A percentile compares a stretch with the other conserved stretches of the same genome.
These are phyloP conservation scores for Xylariaceae sp. DNA, from an alignment of 2,329 filamentous ascomycete genomes.

Conservation along the genomic window DNA sequence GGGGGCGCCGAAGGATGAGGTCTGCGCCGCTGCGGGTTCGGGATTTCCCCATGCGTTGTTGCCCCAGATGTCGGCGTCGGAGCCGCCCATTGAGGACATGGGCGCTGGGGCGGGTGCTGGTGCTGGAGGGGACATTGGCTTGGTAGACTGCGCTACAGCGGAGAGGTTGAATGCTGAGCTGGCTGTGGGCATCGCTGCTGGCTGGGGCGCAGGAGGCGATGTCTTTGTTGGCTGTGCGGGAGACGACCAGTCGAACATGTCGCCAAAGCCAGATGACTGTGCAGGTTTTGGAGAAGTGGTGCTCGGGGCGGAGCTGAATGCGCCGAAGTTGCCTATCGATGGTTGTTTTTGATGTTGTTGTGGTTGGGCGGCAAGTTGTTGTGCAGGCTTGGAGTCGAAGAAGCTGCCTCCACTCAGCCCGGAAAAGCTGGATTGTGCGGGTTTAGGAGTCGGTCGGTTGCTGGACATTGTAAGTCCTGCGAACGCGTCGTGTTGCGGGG, in stretches of 20 bases:
- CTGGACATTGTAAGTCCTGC: constrained; percentile 34
- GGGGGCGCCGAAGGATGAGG: too few relatives aligned
- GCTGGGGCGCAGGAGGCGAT: constrained; percentile 40
- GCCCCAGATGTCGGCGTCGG: constrained; percentile 74
- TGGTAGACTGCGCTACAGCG: constrained; percentile 42
- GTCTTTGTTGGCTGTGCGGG: constrained; percentile 43
- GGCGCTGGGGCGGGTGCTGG: constrained; percentile 40
- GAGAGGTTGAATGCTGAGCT: constrained; percentile 83
- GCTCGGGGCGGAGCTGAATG: constrained; percentile 52
- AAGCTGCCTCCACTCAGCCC: constrained; percentile 68
- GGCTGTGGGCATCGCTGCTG: constrained; percentile 39
- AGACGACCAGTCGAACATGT: constrained; percentile 75
- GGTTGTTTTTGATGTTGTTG: constrained; percentile 49
- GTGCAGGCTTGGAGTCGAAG: constrained; percentile 71
- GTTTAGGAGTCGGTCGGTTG: constrained; percentile 37
- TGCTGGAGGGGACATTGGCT: too few relatives aligned
- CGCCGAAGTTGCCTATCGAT: constrained; percentile 50
- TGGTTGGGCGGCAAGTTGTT: constrained; percentile 56
- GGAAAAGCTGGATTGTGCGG: constrained; percentile 39
- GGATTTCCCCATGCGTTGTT: constrained; percentile 81
- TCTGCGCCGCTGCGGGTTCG: constrained; percentile 47
- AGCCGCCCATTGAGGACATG: constrained; percentile 37
- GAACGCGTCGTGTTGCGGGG: constrained; percentile 36
- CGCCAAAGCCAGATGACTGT: constrained; percentile 61
- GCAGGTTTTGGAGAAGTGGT: constrained; percentile 39